Conservation (phyloP, 2,329 filamentous ascomycete species). For the Parascedosporium putredinis region DNA sequence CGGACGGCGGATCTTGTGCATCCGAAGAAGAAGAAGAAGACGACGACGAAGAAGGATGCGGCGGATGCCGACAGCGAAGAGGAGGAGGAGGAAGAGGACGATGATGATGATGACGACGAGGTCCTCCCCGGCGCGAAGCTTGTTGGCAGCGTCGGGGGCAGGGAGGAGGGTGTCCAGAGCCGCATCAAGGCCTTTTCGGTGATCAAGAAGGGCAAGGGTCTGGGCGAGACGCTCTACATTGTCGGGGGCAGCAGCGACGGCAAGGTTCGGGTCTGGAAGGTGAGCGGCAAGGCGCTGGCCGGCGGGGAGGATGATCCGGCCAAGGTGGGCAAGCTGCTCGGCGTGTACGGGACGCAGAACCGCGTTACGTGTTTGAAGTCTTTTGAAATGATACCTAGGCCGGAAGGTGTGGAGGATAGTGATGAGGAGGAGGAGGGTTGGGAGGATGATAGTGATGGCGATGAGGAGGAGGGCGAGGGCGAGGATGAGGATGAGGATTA, state of each 20-base stretch:
- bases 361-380: conserved; percentile 81
- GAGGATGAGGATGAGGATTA: conserved; percentile 23
- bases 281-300: conserved; percentile 31
- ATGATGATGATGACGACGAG: conserved; percentile 22
- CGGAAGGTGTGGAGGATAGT: conserved; percentile 49
- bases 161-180: conserved; percentile 51
- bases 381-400: conserved; percentile 70
- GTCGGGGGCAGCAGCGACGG: conserved; percentile 79
- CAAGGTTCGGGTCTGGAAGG: conserved; percentile 64
- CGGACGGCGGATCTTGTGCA: conserved; percentile 34
- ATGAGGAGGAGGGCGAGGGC: conserved; percentile 26
- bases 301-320: conserved; percentile 11
- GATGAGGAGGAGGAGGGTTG: conserved; percentile 42
- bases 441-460: too few species aligned
- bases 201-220: conserved; percentile 32
- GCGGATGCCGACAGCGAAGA: too few species aligned
- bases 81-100: conserved; percentile 25
- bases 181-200: conserved; percentile 86
- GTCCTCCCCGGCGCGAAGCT: conserved; percentile 50
- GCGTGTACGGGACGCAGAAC: conserved; percentile 74
- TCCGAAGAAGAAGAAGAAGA: background rate
- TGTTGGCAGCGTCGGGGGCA: conserved; percentile 70
- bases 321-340: conserved; percentile 54
- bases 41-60: too few species aligned
- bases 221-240: conserved; percentile 39